phyloP scores from a whole-genome alignment of 805 yeast genomes.

The Candida yuanshanica region DNA sequence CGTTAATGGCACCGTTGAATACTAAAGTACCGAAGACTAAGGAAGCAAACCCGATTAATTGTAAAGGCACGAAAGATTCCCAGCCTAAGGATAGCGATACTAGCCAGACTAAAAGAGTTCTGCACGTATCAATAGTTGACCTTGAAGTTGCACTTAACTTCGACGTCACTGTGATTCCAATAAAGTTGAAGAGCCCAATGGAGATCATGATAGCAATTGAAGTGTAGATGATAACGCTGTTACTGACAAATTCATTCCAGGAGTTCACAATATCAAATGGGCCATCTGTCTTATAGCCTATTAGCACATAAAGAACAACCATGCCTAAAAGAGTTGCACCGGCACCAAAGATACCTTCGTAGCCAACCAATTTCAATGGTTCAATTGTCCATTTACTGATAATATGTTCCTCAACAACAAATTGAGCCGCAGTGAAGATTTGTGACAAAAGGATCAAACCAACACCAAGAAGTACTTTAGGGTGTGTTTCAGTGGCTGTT shows the following conservation, averaged over 20 bases:
- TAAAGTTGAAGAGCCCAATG: conserved; percentile 65
- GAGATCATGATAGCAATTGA: conserved; percentile 66
- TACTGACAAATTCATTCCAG: conserved; percentile 41
- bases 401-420: conserved; percentile 71
- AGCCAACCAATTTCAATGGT: conserved; percentile 65
- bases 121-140: conserved; percentile 71
- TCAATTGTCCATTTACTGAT: conserved; percentile 45
- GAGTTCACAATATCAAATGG: conserved; percentile 50
- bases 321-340: conserved; percentile 38
- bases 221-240: conserved; percentile 39
- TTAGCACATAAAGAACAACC: conserved; percentile 35
- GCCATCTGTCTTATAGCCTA: conserved; percentile 35
- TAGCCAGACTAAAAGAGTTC: conserved; percentile 72
- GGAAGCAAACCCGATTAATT: conserved; percentile 55
- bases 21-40: conserved; percentile 68
- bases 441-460: conserved; percentile 54
- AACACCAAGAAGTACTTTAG: conserved; percentile 48
- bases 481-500: conserved; percentile 4
- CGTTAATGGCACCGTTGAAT: conserved; percentile 63
- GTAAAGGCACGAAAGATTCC: conserved; percentile 63
- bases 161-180: conserved; percentile 65
- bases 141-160: conserved; percentile 68
- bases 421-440: conserved; percentile 67
- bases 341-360: conserved; percentile 67
- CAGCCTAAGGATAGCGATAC: conserved; percentile 66